These are phyloP conservation scores for Didymella arachidicola DNA, from an alignment of 2,329 filamentous ascomycete species.

Conservation along the genomic window DNA sequence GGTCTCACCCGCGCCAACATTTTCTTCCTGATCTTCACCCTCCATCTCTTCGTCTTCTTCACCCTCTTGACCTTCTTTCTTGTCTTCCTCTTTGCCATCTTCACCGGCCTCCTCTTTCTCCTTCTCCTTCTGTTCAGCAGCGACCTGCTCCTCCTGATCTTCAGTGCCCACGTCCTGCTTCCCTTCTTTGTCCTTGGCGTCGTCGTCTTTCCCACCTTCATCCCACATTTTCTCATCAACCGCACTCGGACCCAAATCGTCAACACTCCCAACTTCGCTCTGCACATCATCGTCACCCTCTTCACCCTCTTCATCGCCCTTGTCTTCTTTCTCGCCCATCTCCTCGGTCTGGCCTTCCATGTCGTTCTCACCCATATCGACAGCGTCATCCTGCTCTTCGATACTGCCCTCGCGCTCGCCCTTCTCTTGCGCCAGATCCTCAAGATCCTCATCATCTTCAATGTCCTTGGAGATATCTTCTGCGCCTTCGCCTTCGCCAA, in stretches of 20 bases:
- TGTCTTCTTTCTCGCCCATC: slow-evolving; percentile 60
- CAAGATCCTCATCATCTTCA: slow-evolving; percentile 88
- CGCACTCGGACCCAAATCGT: slow-evolving; percentile 86
- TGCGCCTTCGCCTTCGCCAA: slow-evolving; percentile 92
- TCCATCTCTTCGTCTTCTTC: slow-evolving; percentile 61
- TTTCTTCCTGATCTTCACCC: slow-evolving; percentile 68
- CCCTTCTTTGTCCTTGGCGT: slow-evolving; percentile 81
- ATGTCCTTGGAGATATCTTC: slow-evolving; percentile 99
- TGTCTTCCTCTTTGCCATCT: slow-evolving; percentile 67
- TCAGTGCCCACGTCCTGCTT: slow-evolving; percentile 63
- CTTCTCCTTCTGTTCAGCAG: slow-evolving; percentile 57
- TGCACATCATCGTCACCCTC: slow-evolving; percentile 71
- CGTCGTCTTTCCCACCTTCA: slow-evolving; percentile 77
- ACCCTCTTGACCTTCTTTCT: slow-evolving; percentile 69
- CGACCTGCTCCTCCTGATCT: slow-evolving; percentile 57
- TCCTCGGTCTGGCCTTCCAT: slow-evolving; percentile 85
- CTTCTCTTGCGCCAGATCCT: slow-evolving; percentile 84
- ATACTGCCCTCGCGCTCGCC: slow-evolving; percentile 68
- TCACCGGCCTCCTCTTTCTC: slow-evolving; percentile 60
- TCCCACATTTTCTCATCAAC: slow-evolving; percentile 99
- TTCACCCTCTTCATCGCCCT: slow-evolving; percentile 62
- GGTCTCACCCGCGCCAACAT: slow-evolving; percentile 70
- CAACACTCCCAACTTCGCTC: slow-evolving; percentile 88
- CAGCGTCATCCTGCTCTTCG: slow-evolving; percentile 81
- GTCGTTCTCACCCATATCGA: slow-evolving; percentile 93